Conservation (phyloP, 1,139 yeast genomes). For the Insectozyma bohioensis region DNA sequence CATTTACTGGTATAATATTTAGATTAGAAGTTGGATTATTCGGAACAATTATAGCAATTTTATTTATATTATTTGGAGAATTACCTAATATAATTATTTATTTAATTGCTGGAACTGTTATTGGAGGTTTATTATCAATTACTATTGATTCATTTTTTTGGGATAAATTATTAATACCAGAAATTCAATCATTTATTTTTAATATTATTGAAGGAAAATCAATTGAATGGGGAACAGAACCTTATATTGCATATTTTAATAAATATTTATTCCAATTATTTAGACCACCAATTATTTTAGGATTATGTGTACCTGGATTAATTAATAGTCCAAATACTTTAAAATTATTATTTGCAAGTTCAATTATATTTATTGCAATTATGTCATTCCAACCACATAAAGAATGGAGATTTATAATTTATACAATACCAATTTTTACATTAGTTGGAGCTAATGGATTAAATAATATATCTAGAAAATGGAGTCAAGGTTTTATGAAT, state of each 20-base stretch:
- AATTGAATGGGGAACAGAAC: conserved; percentile 82
- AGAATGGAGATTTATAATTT: conserved; percentile 90
- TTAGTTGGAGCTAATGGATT: conserved; percentile 67
- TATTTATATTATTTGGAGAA: conserved; percentile 13
- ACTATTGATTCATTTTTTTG: conserved; percentile 77
- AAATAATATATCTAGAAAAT: conserved; percentile 38
- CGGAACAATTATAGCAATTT: conserved; percentile 41
- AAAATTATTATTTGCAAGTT: conserved; percentile 36
- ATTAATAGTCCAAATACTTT: conserved; percentile 41
- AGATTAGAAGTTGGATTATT: conserved; percentile 72
- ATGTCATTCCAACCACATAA: conserved; percentile 89
- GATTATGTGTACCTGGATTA: conserved; percentile 46
- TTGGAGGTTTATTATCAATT: conserved; percentile 53
- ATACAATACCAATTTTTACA: conserved; percentile 68
- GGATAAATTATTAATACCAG: conserved; percentile 64
- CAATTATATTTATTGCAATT: conserved; percentile 52
- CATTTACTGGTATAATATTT: conserved; percentile 67
- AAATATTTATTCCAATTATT: conserved; percentile 47
- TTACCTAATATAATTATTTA: conserved; percentile 15
- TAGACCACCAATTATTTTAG: conserved; percentile 62
- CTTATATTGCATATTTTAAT: conserved; percentile 64
- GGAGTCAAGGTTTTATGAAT: conserved; percentile 27
- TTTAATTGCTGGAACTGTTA: conserved; percentile 51
- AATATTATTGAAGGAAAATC: conserved; percentile 76
- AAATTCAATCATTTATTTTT: conserved; percentile 66